These are phyloP conservation scores for Conoideocrella luteorostrata DNA, from an alignment of 2,329 filamentous ascomycete species.

Conservation along the genomic window DNA sequence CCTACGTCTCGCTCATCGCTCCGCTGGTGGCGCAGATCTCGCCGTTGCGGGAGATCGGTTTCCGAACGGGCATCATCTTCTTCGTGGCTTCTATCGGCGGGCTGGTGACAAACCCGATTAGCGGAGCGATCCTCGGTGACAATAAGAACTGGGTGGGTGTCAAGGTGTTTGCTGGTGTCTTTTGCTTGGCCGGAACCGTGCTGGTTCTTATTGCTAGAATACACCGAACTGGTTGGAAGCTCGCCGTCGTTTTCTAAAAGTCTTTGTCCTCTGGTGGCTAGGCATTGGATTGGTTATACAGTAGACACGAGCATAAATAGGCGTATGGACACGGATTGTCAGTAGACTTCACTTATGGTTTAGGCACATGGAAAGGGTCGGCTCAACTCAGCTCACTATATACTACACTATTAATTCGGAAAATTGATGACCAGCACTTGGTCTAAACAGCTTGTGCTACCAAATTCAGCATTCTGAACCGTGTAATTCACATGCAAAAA, in stretches of 20 bases:
- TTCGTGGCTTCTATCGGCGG: constrained; percentile 49
- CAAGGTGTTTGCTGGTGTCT: constrained; percentile 30
- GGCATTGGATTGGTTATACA: too few species aligned
- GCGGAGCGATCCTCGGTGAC: constrained; percentile 34
- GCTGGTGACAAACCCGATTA: constrained; percentile 51
- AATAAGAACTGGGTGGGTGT: constrained; percentile 25
- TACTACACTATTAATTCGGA: too few species aligned
- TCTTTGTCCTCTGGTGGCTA: too few species aligned
- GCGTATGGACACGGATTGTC: too few species aligned
- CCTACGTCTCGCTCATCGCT: constrained; percentile 32
- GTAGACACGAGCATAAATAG: too few species aligned
- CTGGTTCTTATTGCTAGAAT: constrained; percentile 19
- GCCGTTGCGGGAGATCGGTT: constrained; percentile 19
- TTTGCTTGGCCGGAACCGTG: constrained; percentile 23
- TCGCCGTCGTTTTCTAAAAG: constrained; percentile 18
- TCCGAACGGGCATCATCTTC: constrained; percentile 35
- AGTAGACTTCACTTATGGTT: too few species aligned
- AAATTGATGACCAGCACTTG: too few species aligned
- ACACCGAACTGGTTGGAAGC: constrained; percentile 19
- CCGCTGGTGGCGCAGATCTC: constrained; percentile 43
- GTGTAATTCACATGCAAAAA: too few species aligned
- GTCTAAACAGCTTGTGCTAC: too few species aligned
- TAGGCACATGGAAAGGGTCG: too few species aligned
- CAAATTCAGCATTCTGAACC: too few species aligned
- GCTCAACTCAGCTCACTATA: too few species aligned